Base-by-base conservation (phyloP, 1,139 yeast species). In the Trichomonascaceae sp. region DNA sequence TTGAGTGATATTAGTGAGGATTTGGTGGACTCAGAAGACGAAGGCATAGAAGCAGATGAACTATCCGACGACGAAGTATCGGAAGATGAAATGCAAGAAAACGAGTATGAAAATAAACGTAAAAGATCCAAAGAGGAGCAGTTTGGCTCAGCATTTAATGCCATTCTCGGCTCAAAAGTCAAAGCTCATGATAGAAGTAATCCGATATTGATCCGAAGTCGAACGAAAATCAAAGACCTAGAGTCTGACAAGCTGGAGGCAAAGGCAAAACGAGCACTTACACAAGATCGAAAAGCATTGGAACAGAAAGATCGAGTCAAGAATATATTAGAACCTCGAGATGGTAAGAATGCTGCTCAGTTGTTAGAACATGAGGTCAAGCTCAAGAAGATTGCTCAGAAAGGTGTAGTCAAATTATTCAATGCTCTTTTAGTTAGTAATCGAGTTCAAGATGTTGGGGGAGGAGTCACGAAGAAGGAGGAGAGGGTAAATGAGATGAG, bases 381-480 rank as follows among this genome's bases (percentile, higher is more conserved):
- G 60, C 73, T 89, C 64, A 85, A 87, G 68, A 91, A 90, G 67
- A 79, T 84, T 38, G 98, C 98, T 0, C 97, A 93, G 71, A 80
- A 85, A 64, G 99, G 99, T 74, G 98, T 90, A 17, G 95, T 93
- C 18, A 83, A 86, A 64, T 76, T 93, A 58, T 90, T 93, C 71
- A 93, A 93, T 68, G 98, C 97, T 1, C 85, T 93, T 36, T 78
- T 90, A 64, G 80, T 88, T 45, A 86, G 96, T 0, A 99, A 95
- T 80, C 76, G 49, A 70, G 70, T 65, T 70, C 54, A 70, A 76
- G 55, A 30, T 64, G 64, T 60, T 58, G 68, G 47, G 63, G 64
- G 58, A 3, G 55, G 61, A 17, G 67, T 66, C n/a, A 72, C 50
- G 65, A 70, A 60, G 62, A 78, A 76, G 65, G 85, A 86, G 62